These are phyloP conservation scores for Populus hybrid DNA, from an alignment of 441 rosid genomes.

Conservation along the genomic window DNA sequence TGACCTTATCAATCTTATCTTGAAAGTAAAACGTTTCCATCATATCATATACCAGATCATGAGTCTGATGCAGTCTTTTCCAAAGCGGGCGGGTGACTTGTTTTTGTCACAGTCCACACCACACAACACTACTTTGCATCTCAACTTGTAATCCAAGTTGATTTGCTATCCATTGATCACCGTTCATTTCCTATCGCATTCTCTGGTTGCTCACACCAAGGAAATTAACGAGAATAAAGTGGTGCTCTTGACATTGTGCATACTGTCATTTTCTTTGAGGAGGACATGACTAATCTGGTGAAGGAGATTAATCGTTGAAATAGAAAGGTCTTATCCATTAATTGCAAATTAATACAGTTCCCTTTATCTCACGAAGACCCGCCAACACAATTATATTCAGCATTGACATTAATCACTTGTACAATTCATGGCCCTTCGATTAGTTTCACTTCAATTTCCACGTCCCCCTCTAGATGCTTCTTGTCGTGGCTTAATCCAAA, in stretches of 20 bases:
- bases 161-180: not conserved
- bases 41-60: conserved; percentile 8
- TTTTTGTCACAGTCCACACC: not conserved
- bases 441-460: not conserved
- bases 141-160: not conserved
- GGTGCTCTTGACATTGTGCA: too few relatives aligned
- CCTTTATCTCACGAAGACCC: not conserved
- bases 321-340: not conserved
- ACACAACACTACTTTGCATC: not conserved
- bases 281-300: too few relatives aligned
- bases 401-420: not conserved
- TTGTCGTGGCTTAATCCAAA: not conserved
- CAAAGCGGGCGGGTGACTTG: not conserved
- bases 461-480: not conserved
- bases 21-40: not conserved
- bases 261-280: too few relatives aligned
- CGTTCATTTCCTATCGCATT: not conserved
- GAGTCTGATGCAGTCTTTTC: not conserved
- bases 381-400: not conserved
- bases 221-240: too few relatives aligned
- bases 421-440: not conserved
- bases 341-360: not conserved
- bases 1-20: not conserved
- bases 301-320: not conserved
- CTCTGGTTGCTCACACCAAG: too few relatives aligned